Percentiles rank a stretch among this genome's conserved stretches.
Conservation (phyloP, 23 red algal species). For the Gracilaria gracilis region DNA sequence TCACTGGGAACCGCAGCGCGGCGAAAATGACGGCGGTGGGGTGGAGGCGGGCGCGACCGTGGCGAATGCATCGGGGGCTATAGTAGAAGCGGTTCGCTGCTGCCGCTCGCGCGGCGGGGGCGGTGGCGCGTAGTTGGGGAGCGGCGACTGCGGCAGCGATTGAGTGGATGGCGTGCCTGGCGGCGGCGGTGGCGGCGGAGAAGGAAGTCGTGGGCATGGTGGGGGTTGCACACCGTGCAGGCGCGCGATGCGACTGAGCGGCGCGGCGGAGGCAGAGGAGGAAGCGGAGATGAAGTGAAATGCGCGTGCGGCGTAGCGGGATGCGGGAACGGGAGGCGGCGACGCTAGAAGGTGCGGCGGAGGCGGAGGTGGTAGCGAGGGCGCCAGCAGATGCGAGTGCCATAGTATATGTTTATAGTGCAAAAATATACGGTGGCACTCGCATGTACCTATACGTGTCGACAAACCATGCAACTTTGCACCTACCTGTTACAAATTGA, state of each 20-base stretch:
- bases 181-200: neutral
- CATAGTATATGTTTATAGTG: too few relatives aligned
- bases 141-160: neutral
- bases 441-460: too few relatives aligned
- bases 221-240: constrained; percentile 1
- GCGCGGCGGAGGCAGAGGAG: too few relatives aligned
- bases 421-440: too few relatives aligned
- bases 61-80: too few relatives aligned
- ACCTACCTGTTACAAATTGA: too few relatives aligned
- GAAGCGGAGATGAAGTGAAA: too few relatives aligned
- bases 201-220: constrained; percentile 4
- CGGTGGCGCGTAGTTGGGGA: constrained; percentile 41
- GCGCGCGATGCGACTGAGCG: constrained; percentile 10
- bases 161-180: neutral
- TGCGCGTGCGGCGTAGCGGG: too few relatives aligned
- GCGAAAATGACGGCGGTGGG: neutral
- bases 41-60: neutral
- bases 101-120: constrained; percentile 17
- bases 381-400: neutral
- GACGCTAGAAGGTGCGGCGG: neutral
- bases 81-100: neutral
- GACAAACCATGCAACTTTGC: too few relatives aligned
- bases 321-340: neutral
- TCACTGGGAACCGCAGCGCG: constrained; percentile 28
- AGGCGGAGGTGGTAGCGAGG: neutral